Percentiles rank a stretch among this genome's conserved stretches.
Conservation (phyloP, 1,284 basidiomycete species). For the Austroboletus olivaceoglutinosus region DNA sequence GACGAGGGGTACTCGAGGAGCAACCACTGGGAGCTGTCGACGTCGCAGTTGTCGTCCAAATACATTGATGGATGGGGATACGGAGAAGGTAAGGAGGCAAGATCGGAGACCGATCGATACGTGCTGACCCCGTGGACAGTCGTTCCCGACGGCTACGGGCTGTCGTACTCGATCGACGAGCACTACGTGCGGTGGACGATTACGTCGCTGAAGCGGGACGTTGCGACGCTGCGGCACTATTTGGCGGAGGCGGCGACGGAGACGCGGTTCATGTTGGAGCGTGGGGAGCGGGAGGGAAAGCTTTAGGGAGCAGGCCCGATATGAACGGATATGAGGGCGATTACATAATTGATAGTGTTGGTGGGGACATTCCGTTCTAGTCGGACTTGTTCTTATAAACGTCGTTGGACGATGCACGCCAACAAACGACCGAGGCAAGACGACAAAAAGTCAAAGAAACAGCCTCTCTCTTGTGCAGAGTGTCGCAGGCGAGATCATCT, state of each 20-base stretch:
- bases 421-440: conserved; percentile 29
- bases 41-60: conserved; percentile 81
- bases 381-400: conserved; percentile 28
- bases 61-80: conserved; percentile 97
- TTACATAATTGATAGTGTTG: conserved; percentile 29
- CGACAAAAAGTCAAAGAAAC: conserved; percentile 35
- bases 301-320: conserved; percentile 19
- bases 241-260: conserved; percentile 80
- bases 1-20: conserved; percentile 75
- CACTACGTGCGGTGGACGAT: conserved; percentile 91
- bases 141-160: conserved; percentile 89
- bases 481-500: conserved; percentile 47
- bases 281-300: conserved; percentile 41
- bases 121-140: conserved; percentile 40
- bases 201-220: conserved; percentile 72
- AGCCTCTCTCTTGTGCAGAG: conserved; percentile 56
- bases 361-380: conserved; percentile 24
- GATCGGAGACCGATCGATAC: not conserved
- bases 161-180: conserved; percentile 91
- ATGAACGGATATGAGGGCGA: conserved; percentile 13
- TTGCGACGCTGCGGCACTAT: conserved; percentile 66
- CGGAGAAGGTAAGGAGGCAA: conserved; percentile 71
- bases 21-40: conserved; percentile 90
- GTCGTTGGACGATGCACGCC: conserved; percentile 19
- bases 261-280: conserved; percentile 72